Evolutionary conservation across 148 eudicot species (phyloP), one percentile per base, ranked within the genome.

Genomic region (Nepenthes mirabilis): DNA sequence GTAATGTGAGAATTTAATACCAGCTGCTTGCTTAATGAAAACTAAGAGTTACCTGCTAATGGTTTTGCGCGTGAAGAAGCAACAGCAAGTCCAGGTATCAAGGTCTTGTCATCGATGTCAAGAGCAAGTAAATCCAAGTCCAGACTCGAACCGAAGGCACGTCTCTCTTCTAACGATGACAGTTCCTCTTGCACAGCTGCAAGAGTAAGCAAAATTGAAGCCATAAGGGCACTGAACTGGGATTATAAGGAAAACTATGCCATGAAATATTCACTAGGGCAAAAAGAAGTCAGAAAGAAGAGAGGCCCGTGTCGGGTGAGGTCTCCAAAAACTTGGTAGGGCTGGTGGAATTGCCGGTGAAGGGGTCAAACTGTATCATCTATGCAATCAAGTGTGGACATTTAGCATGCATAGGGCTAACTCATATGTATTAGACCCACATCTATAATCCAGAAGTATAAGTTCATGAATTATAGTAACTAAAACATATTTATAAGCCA

Each of bases 71-170:
- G 88, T 14, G 96, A 86, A 60, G 98, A 71, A 58, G 96, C 81
- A 60, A 91, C 96, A 14, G 98, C 90, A 54, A 91, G 78, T 57
- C 98, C 98, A 62, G 98, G 98, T 72, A 91, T 81, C 68, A 91
- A 74, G 36, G 98, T 82, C 11, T 77, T 68, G 11, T 82, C 95
- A 68, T 75, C 88, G 57, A 91, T 80, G 54, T 91, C 98, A 62
- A 88, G 82, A 58, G 96, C 98, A 58, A 91, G 73, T 55, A 91
- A 81, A 75, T 91, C 95, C 82, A 85, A 69, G 76, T 91, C 98
- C 57, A 91, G 70, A 67, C 69, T 73, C 64, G 98, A 84, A 49
- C 96, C 96, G 67, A 91, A 91, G 62, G 75, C 69, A 52, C 71
- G 79, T 47, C 34, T 76, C n/a, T 82, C 74, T 67, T 80, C 73